Percentiles rank a stretch among this genome's conserved stretches.
Conservation (phyloP, 108 stramenopile genomes). For the Bacterosira constricta region DNA sequence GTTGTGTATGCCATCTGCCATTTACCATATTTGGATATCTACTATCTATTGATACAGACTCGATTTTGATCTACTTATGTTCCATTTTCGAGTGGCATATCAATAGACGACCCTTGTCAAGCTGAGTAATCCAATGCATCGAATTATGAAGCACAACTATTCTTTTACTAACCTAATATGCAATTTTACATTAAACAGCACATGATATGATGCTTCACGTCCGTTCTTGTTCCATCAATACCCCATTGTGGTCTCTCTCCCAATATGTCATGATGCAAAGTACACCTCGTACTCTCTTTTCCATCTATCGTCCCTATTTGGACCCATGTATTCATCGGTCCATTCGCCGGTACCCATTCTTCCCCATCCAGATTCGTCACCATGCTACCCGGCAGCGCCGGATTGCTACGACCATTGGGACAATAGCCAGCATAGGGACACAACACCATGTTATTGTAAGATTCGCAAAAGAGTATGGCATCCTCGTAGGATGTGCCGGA, state of each 20-base stretch:
- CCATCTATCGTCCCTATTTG: slow-evolving; percentile 19
- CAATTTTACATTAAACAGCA: slow-evolving; percentile 36
- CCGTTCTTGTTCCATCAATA: slow-evolving; percentile 30
- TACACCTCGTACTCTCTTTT: slow-evolving; percentile 15
- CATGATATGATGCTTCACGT: slow-evolving; percentile 37
- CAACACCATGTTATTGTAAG: slow-evolving; percentile 41
- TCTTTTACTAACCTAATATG: too few relatives aligned
- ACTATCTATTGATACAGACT: too few relatives aligned
- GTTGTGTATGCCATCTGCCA: too few relatives aligned
- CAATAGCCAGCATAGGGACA: slow-evolving; percentile 48
- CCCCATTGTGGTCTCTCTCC: slow-evolving; percentile 40
- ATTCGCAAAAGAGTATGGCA: slow-evolving; percentile 35
- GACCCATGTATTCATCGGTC: slow-evolving; percentile 39
- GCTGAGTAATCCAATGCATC: too few relatives aligned
- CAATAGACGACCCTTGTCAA: too few relatives aligned
- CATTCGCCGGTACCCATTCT: slow-evolving; percentile 43
- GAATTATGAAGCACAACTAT: too few relatives aligned
- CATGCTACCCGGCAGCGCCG: slow-evolving; percentile 40
- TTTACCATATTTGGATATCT: too few relatives aligned
- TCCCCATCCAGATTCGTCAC: slow-evolving; percentile 17
- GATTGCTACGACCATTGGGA: slow-evolving; percentile 25
- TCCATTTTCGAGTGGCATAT: too few relatives aligned
- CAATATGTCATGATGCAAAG: slow-evolving; percentile 28
- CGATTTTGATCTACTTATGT: too few relatives aligned
- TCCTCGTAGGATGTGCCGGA: slow-evolving; percentile 35